Conservation (phyloP, 108 stramenopile species). For the Skeletonema tropicum region DNA sequence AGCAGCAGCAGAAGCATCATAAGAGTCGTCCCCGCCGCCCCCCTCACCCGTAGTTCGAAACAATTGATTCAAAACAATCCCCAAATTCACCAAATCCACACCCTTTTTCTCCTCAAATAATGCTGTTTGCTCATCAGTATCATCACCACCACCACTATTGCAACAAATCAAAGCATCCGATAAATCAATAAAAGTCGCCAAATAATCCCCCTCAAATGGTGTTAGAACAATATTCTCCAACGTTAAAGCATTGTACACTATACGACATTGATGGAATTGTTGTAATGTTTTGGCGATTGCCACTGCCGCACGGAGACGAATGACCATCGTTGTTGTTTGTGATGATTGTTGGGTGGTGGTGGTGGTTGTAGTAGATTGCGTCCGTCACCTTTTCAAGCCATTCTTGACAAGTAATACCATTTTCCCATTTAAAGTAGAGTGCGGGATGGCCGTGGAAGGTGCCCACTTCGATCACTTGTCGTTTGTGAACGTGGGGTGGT, state of each 20-base stretch:
- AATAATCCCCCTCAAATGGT: constrained; percentile 23
- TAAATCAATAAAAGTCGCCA: constrained; percentile 33
- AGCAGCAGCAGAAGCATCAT: too few relatives aligned
- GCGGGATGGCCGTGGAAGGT: constrained; percentile 9
- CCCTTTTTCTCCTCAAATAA: neutral
- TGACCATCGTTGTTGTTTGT: neutral
- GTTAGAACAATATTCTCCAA: constrained; percentile 4
- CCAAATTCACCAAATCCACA: constrained; percentile 8
- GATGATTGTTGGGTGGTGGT: too few relatives aligned
- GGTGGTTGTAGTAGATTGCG: too few relatives aligned
- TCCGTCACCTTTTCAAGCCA: constrained; percentile 8
- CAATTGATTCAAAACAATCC: constrained; percentile 20
- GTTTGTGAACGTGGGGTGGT: neutral
- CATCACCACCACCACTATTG: too few relatives aligned
- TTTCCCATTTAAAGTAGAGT: constrained; percentile 27
- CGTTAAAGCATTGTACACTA: neutral
- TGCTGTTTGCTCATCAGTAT: neutral
- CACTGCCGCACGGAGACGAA: constrained; percentile 6
- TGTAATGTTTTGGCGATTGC: constrained; percentile 8
- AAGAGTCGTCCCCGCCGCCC: too few relatives aligned
- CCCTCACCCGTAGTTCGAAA: constrained; percentile 6
- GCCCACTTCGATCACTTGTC: constrained; percentile 2
- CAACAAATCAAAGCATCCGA: constrained; percentile 11
- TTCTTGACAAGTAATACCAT: constrained; percentile 25
- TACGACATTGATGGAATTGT: neutral